Percentiles rank a stretch among this genome's conserved stretches.
Evolutionary conservation across 371 early-diverging fungal species (phyloP).

Genomic region (Mortierella sp.): DNA sequence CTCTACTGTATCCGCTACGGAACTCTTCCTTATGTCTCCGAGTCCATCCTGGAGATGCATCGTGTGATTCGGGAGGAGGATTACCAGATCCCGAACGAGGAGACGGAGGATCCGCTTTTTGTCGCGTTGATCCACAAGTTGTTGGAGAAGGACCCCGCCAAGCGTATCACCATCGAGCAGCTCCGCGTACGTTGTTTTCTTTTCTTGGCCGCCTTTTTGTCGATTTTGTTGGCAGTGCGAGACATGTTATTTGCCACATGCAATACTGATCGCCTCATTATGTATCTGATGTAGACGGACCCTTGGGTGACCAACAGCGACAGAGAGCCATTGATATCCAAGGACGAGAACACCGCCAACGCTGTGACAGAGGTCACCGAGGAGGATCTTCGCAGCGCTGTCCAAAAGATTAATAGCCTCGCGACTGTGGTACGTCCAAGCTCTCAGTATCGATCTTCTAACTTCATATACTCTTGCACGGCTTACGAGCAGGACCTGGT

Average conservation of each 20-base stretch:
- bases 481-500: not conserved
- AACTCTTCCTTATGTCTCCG: constrained; percentile 88
- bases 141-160: constrained; percentile 85
- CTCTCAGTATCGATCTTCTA: not conserved
- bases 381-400: constrained; percentile 85
- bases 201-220: not conserved
- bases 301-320: constrained; percentile 91
- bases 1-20: constrained; percentile 94
- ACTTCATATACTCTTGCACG: not conserved
- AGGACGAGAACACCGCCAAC: constrained; percentile 82
- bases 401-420: constrained; percentile 72
- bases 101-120: constrained; percentile 66
- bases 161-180: constrained; percentile 84
- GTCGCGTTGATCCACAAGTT: constrained; percentile 77
- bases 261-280: not conserved
- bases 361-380: constrained; percentile 85
- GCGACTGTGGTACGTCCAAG: constrained; percentile 53
- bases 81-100: constrained; percentile 55
- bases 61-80: constrained; percentile 76
- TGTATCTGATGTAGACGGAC: constrained; percentile 63
- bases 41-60: constrained; percentile 80
- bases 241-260: not conserved
- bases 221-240: not conserved
- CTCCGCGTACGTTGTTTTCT: constrained; percentile 67
- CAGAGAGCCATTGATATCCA: constrained; percentile 70